Conservation (phyloP, 2,329 filamentous ascomycete species). For the Exophiala dermatitidis region DNA sequence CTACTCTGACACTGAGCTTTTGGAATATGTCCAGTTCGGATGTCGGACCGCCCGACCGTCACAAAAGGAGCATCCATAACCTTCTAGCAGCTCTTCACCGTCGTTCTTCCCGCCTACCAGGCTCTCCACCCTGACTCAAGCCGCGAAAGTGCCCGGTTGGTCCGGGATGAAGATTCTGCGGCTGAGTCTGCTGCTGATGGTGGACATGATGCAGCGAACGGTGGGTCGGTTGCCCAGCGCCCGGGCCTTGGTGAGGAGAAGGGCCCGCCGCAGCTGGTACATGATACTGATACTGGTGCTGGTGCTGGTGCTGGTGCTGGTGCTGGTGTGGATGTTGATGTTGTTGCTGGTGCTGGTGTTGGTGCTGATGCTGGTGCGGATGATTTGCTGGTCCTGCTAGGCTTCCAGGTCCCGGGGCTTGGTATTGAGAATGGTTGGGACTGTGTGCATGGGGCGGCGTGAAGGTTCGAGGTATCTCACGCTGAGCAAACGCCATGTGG, state of each 20-base stretch:
- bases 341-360: slow-evolving; percentile 6
- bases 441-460: slow-evolving; percentile 16
- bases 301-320: neutral
- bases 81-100: slow-evolving; percentile 1
- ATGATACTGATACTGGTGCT: slow-evolving; percentile 2
- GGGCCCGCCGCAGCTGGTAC: neutral
- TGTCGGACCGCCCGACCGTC: neutral
- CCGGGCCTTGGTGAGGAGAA: neutral
- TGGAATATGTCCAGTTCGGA: neutral
- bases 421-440: slow-evolving; percentile 7
- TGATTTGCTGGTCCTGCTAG: slow-evolving; percentile 11
- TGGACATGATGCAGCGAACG: slow-evolving; percentile 1
- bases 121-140: slow-evolving; percentile 17
- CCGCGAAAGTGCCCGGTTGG: slow-evolving; percentile 11
- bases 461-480: slow-evolving; percentile 19
- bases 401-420: slow-evolving; percentile 4
- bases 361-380: slow-evolving; percentile 4
- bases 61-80: neutral
- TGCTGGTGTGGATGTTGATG: slow-evolving; percentile 8
- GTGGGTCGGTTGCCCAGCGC: neutral
- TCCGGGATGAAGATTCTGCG: slow-evolving; percentile 15
- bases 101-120: slow-evolving; percentile 15
- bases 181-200: slow-evolving; percentile 1
- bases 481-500: slow-evolving; percentile 17
- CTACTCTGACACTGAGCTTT: too few relatives aligned